Percentiles rank a stretch among this genome's conserved stretches.
These are phyloP conservation scores for Paraglomus brasilianum DNA, from an alignment of 192 early-diverging fungal genomes.

Conservation along the genomic window DNA sequence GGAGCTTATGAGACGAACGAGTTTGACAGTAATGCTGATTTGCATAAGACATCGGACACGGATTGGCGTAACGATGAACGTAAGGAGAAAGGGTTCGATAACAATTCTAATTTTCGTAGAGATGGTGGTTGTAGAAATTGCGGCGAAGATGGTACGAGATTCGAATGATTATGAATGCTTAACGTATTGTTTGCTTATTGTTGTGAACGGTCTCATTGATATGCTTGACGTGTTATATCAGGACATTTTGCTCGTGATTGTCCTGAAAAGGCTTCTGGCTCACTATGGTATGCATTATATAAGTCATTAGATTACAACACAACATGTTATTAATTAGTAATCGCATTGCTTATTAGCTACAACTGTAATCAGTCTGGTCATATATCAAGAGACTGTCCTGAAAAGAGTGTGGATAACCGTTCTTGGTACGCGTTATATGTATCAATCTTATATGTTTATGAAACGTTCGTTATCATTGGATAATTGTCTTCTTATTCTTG, in stretches of 20 bases:
- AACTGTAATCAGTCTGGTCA: slow-evolving; percentile 7
- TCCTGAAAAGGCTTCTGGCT: not conserved
- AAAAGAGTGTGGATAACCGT: not conserved
- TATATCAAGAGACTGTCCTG: slow-evolving; percentile 5
- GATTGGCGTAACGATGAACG: too few relatives aligned
- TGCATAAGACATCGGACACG: too few relatives aligned
- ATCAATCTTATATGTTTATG: too few relatives aligned
- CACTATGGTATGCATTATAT: too few relatives aligned
- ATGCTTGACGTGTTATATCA: not conserved
- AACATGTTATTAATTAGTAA: not conserved
- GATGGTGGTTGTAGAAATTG: not conserved
- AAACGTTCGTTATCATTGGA: too few relatives aligned
- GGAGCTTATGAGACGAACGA: too few relatives aligned
- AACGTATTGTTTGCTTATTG: not conserved
- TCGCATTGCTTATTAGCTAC: not conserved
- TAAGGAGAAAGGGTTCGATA: too few relatives aligned
- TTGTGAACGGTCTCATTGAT: not conserved
- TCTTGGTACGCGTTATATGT: too few relatives aligned
- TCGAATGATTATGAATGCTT: not conserved
- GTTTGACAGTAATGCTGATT: too few relatives aligned
- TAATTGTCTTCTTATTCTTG: too few relatives aligned
- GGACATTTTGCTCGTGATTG: slow-evolving; percentile 7
- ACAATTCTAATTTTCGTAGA: not conserved
- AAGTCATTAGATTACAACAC: too few relatives aligned
- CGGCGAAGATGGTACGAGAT: not conserved